Evolutionary conservation across 768 basidiomycete genomes (phyloP), one percentile per base, ranked within the genome.

Genomic region (Trametes punicea): DNA sequence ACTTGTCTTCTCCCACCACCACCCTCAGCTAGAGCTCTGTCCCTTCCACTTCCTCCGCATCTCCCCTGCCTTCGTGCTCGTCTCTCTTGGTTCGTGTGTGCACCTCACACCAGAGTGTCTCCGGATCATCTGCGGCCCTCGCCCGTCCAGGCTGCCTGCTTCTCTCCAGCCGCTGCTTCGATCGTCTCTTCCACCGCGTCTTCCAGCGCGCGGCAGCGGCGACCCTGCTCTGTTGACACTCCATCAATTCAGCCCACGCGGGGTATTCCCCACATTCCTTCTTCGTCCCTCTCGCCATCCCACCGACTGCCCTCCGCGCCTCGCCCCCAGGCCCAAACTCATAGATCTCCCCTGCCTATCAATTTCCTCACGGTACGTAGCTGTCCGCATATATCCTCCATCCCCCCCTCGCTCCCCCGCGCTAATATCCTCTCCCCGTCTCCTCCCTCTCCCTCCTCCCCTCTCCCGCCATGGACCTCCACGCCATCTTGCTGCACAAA

Each of bases 391-490:
- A 40, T 49, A 51, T 39, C 42, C 50, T 42, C 41, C 9, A 23
- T 42, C 25, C 53, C 46, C 45, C 39, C 44, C 7, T 38, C 40
- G 44, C 51, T 30, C 10, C 25, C 45, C 49, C 44, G 40, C 51
- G 45, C 56, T 61, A 55, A 55, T 55, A 61, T 42, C 52, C 30
- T 50, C 54, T 34, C 48, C 56, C 36, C 50, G 46, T 56, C 51
- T 59, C 49, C 39, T 51, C 51, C 26, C 20, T 33, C 56, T 34
- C 54, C 40, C 18, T 45, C 59, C 42, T 39, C 48, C 49, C 31
- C n/a, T 26, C 58, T 44, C 55, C 40, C 56, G 31, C 55, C 48
- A 62, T 64, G 59, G 59, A 60, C 57, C 56, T 56, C 59, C 38
- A 53, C 55, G 21, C 51, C 29, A 27, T 60, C 59, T 25, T 55